Evolutionary conservation across 176 grass and related monocot species (phyloP), one percentile per base, ranked within the genome.

Genomic region (Bonia amplexicaulis): DNA sequence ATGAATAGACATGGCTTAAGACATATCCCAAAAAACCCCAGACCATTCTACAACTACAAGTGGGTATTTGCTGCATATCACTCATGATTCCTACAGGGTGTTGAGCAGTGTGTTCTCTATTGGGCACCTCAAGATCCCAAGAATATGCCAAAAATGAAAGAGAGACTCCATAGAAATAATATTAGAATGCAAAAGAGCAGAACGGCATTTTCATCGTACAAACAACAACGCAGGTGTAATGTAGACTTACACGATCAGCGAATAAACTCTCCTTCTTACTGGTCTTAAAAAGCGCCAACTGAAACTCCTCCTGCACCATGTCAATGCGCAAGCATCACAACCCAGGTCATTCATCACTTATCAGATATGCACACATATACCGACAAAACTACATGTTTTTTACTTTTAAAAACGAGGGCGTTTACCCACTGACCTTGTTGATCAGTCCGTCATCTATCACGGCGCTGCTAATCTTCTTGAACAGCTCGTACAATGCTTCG

Each of bases 391-490:
- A 23, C 79, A 65, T 71, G 13, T 63, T 46, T 69, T 71, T 47
- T 12, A 45, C 4, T 48, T 27, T 12, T 12, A 7, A 0, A 70
- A 55, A 51, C 41, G 17, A 9, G 8, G 15, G 67, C 31, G 0
- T n/a, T 16, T 2, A 78, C 44, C 41, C 23, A 68, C 88, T 72
- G 35, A 99, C 96, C 91, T 99, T 99, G 86, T 99, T 99, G 75
- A 99, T 99, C 37, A 99, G 74, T 1, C 96, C 93, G 67, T 96
- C 96, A 67, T 96, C 96, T 25, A 99, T 92, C 14, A 99, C 96
- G 0, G 91, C 96, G 72, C 93, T 96, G 88, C 96, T 99, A 33
- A 96, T 99, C 78, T 96, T 96, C 91, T 99, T 99, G 59, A 99
- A 99, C 33, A 99, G 79, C 88, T 99, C 96, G 33, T 96, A 99